Base-by-base conservation (phyloP, 352 stramenopile species). In the Globisporangium iwayamae region DNA sequence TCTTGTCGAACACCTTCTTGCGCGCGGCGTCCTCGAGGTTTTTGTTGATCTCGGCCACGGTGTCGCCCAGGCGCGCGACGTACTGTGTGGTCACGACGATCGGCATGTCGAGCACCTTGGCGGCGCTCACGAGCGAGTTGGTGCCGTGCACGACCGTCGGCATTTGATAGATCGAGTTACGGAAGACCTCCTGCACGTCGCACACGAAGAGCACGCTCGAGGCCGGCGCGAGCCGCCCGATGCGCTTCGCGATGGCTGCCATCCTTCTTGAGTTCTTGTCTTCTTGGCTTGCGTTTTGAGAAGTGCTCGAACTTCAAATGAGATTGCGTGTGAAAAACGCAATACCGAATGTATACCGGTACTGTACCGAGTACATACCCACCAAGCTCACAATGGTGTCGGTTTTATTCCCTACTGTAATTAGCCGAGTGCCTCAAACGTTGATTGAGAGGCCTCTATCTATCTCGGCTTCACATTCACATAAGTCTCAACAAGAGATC, bases 141-240 rank as follows among this genome's bases (percentile, higher is more conserved):
- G 87, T 87, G 62, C 83, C 78, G 52, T 81, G 75, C 56, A 98
- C 81, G 52, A 99, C 89, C 2, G 91, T 98, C 50, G 94, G 89
- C 66, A 97, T 83, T 66, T 98, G 85, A 73, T 92, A 94, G 63
- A 98, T 99, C 22, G 96, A 64, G 41, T 89, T 85, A 56, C 94
- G 91, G 75, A 99, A 99, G n/a, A 89, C 69, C 74, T 98, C 93
- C 80, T 99, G 97, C 32, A 99, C 89, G 67, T 99, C 97, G 68
- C 97, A 99, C 20, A 98, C 78, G 20, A 99, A 95, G 22, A 99
- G 83, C 47, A 91, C 72, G 62, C 76, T 93, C 28, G 85, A 90
- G n/a, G 76, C 56, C 51, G 85, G 82, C 63, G 81, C 66, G 8
- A 94, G 67, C 18, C 76, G 76, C 34, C 83, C 81, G 30, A 92